Percentiles rank a stretch among this genome's conserved stretches.
Conservation (phyloP, 345 rosid species). For the Syzygium grande region DNA sequence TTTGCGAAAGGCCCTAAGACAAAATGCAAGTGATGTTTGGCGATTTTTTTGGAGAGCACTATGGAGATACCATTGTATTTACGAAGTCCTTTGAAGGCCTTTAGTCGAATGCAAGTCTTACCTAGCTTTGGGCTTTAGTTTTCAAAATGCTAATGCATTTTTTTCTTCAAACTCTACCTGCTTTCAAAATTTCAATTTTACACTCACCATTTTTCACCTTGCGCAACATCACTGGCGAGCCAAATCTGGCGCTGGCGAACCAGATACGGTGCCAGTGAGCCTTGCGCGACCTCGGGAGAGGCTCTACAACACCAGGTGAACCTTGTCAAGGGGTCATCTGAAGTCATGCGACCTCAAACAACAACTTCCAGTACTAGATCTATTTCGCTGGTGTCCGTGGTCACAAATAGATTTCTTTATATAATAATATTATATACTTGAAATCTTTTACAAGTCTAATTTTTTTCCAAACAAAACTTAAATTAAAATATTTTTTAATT, state of each 20-base stretch:
- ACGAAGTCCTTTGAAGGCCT: background rate
- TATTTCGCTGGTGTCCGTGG: fast-evolving
- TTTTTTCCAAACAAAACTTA: background rate
- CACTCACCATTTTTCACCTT: background rate
- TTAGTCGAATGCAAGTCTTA: background rate
- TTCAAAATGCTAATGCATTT: background rate
- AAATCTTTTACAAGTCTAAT: background rate
- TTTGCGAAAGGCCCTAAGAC: background rate
- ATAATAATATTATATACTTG: background rate
- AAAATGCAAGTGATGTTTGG: background rate
- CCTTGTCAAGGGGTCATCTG: background rate
- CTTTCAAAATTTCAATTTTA: background rate
- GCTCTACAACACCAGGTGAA: fast-evolving
- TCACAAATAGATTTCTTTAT: background rate
- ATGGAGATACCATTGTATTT: background rate
- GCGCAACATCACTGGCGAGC: background rate
- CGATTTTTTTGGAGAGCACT: background rate
- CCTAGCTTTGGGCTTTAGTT: background rate
- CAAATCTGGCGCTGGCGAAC: background rate
- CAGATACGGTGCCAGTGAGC: too few species aligned
- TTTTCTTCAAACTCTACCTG: background rate
- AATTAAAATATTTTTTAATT: background rate
- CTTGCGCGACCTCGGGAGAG: background rate
- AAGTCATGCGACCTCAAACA: background rate
- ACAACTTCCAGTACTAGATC: fast-evolving